A percentile compares a stretch with the other conserved stretches of the same genome.
Conservation (phyloP, 23 red algal genomes). For the Porphyridium purpureum region DNA sequence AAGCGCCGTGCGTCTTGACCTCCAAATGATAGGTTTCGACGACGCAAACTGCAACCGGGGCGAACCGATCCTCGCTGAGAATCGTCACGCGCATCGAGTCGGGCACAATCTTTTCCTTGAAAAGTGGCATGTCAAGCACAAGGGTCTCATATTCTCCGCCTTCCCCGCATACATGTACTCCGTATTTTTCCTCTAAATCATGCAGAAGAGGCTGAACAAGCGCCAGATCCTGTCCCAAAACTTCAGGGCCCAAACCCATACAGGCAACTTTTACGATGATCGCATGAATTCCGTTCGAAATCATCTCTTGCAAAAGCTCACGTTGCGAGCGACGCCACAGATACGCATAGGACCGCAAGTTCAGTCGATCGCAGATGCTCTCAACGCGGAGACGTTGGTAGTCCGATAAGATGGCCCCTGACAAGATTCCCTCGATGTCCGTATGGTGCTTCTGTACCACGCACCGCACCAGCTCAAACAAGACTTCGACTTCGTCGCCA, state of each 20-base stretch:
- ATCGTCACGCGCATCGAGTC: not conserved
- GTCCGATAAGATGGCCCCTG: constrained; percentile 85
- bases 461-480: constrained; percentile 29
- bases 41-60: not conserved
- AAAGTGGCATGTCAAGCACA: constrained; percentile 58
- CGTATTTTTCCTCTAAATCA: constrained; percentile 52
- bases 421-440: constrained; percentile 32
- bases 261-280: constrained; percentile 86
- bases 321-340: constrained; percentile 64
- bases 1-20: no score
- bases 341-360: constrained; percentile 37
- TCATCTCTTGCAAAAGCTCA: constrained; percentile 58
- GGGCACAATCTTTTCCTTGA: constrained; percentile 34
- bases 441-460: constrained; percentile 16
- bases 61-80: not conserved
- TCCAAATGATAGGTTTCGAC: not conserved
- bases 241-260: constrained; percentile 28
- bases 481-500: constrained; percentile 67
- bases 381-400: constrained; percentile 92
- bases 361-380: constrained; percentile 23
- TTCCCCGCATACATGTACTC: constrained; percentile 77
- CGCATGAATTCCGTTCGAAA: constrained; percentile 41
- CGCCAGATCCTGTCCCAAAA: constrained; percentile 30
- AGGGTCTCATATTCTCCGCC: constrained; percentile 95
- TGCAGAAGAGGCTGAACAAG: constrained; percentile 29